Evolutionary conservation across 2,329 filamentous ascomycete genomes (phyloP).

Genomic region (Knoxdaviesia proteae): DNA sequence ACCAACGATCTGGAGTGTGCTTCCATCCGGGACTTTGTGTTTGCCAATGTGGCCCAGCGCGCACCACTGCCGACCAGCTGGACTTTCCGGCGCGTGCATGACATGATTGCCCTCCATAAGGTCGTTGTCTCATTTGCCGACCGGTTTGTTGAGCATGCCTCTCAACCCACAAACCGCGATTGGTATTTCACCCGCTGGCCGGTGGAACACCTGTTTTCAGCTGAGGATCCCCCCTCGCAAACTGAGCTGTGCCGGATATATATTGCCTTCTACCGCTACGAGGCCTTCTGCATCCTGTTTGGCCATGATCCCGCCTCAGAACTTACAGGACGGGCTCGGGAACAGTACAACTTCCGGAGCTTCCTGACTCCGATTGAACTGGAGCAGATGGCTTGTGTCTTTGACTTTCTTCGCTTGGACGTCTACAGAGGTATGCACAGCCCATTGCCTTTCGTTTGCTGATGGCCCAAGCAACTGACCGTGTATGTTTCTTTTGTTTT

Average conservation of each 20-base stretch:
- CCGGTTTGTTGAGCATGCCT: too few relatives aligned
- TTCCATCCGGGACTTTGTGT: background rate
- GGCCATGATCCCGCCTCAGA: conserved; percentile 1
- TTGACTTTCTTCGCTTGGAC: conserved; percentile 1
- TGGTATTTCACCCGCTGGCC: conserved; percentile 1
- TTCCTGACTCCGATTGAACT: conserved; percentile 2
- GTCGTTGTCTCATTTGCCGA: too few relatives aligned
- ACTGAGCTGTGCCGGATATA: conserved; percentile 2
- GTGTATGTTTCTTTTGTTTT: conserved; percentile 1
- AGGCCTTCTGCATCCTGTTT: conserved; percentile 3
- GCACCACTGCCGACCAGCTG: too few relatives aligned
- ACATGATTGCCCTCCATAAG: too few relatives aligned
- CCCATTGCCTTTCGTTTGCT: too few relatives aligned
- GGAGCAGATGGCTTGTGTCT: conserved; percentile 4
- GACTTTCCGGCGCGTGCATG: too few relatives aligned
- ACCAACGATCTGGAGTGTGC: background rate
- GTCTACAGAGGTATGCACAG: conserved; percentile 1
- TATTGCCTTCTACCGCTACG: conserved; percentile 2
- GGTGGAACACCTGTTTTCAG: background rate
- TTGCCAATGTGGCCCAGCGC: too few relatives aligned
- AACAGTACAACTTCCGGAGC: conserved; percentile 1
- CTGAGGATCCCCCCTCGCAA: background rate
- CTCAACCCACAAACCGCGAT: background rate
- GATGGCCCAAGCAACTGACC: background rate
- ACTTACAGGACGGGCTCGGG: background rate